Base-by-base conservation (phyloP, 2,329 filamentous ascomycete genomes). In the Xylariaceae sp. region DNA sequence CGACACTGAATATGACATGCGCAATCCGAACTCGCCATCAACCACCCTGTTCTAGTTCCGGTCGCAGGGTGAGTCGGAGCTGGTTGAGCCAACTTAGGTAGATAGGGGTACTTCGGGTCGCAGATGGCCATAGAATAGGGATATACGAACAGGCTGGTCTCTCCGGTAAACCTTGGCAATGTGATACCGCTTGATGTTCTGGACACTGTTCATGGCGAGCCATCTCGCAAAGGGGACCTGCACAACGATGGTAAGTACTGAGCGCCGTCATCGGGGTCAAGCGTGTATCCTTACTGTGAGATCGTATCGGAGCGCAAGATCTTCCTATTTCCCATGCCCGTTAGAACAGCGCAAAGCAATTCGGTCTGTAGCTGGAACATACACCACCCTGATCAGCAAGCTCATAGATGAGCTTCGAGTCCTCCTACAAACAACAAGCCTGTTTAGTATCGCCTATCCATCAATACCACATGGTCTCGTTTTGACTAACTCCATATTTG, bases 381-480 rank as follows among this genome's bases (percentile, higher is more conserved):
- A 93, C 89, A 64, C 90, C 90, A 65, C 89, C 90, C 72, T 94
- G 89, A 70, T 94, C 89, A 65, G 87, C 86, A 63, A 93, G 82
- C 71, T 93, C 88, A 77, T 93, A 93, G 75, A 92, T 92, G 71
- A 92, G 68, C 60, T 71, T 70, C n/a, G 68, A 68, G 59, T 73
- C 72, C 65, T 74, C 62, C 62, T 63, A 17, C 6, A 50, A 30
- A 10, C 3, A 15, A 18, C 17, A 35, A 49, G 8, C 59, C 42
- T 62, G 62, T 48, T 48, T 35, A 51, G 49, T 35, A 51, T 35
- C 11, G 9, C 15, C 30, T 9, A n/a, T 13, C 5, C 17, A 18
- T 18, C 2, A 18, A 2, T 2, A 2, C 18, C 2, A 10, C 10
- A 34, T n/a, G 49, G 23, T 30, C 18, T 30, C 3, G 49, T n/a